These are phyloP conservation scores for Lipomyces yamadae DNA, from an alignment of 805 yeast genomes.

Conservation along the genomic window DNA sequence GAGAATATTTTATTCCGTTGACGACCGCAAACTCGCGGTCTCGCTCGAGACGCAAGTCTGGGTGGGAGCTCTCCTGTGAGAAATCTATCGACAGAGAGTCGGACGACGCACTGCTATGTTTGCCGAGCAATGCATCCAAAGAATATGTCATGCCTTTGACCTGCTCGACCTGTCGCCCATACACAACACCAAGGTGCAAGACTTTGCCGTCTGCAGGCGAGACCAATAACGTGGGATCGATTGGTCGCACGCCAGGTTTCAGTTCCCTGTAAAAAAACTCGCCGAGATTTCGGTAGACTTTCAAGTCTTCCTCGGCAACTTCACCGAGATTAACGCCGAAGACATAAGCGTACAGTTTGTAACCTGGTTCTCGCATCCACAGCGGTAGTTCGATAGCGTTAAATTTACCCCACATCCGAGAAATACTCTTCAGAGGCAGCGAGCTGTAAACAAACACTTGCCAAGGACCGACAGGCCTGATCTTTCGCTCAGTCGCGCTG, in stretches of 20 bases:
- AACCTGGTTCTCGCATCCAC: constrained; percentile 86
- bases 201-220: constrained; percentile 95
- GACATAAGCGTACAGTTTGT: constrained; percentile 69
- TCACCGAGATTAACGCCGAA: constrained; percentile 92
- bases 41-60: constrained; percentile 51
- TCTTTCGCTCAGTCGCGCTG: constrained; percentile 30
- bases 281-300: constrained; percentile 75
- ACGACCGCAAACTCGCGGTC: constrained; percentile 77
- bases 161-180: constrained; percentile 81
- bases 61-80: constrained; percentile 45
- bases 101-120: constrained; percentile 37
- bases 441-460: constrained; percentile 86
- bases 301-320: constrained; percentile 80
- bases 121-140: constrained; percentile 82
- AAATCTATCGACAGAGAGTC: constrained; percentile 49
- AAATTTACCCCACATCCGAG: constrained; percentile 93
- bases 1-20: constrained; percentile 72
- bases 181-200: constrained; percentile 77
- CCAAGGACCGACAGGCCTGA: constrained; percentile 80
- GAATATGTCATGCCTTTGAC: constrained; percentile 96
- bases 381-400: constrained; percentile 82
- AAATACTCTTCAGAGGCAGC: constrained; percentile 85
- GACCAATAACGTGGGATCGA: constrained; percentile 68
- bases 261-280: constrained; percentile 90
- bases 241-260: constrained; percentile 77